phyloP scores from a whole-genome alignment of 2,329 filamentous ascomycete genomes.

The Colletotrichum godetiae region DNA sequence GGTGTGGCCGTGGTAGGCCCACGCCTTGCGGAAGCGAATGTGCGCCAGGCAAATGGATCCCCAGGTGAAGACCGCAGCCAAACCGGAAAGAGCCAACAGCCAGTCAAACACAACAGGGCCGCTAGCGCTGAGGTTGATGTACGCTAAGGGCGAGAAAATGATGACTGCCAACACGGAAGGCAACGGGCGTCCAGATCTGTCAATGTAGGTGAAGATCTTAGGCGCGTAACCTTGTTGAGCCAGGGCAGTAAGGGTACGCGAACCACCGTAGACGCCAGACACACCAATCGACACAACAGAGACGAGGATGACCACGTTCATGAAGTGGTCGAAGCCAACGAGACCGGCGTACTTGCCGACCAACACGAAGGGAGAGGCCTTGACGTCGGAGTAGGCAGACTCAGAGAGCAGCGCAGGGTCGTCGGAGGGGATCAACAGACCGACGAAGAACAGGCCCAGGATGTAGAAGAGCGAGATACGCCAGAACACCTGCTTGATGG shows the following conservation, averaged over 20 bases:
- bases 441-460: constrained; percentile 59
- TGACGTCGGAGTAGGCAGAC: constrained; percentile 52
- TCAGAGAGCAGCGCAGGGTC: constrained; percentile 57
- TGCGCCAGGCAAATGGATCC: constrained; percentile 73
- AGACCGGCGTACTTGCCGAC: constrained; percentile 57
- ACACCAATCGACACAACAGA: constrained; percentile 67
- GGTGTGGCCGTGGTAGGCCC: constrained; percentile 66
- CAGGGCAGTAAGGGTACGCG: constrained; percentile 66
- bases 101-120: constrained; percentile 69
- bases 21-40: constrained; percentile 73
- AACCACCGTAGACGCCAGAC: constrained; percentile 65
- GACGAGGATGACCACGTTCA: constrained; percentile 65
- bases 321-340: constrained; percentile 59
- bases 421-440: constrained; percentile 55
- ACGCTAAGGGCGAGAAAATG: constrained; percentile 59
- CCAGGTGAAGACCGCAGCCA: constrained; percentile 74
- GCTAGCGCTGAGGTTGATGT: constrained; percentile 55
- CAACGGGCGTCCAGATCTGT: constrained; percentile 63
- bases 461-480: constrained; percentile 63
- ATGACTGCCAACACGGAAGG: constrained; percentile 56
- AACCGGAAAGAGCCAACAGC: constrained; percentile 72
- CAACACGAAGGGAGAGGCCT: constrained; percentile 36
- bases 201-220: constrained; percentile 63
- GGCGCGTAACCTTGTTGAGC: constrained; percentile 67
- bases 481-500: constrained; percentile 79